Base-by-base conservation (phyloP, 768 basidiomycete genomes). In the Collybia sordida region DNA sequence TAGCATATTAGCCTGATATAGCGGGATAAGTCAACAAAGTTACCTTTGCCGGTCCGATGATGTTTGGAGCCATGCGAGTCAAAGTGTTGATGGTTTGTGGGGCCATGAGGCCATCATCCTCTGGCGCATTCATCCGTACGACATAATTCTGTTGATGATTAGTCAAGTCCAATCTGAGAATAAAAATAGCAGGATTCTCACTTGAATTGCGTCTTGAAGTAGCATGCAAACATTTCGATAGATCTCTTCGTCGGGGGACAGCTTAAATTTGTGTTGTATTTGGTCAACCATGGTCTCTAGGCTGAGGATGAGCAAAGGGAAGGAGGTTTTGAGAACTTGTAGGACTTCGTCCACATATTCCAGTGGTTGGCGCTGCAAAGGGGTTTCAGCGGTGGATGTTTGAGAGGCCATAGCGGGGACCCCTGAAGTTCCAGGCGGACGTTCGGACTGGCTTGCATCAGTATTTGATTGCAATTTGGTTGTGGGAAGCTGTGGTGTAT, bases 271-370 rank as follows among this genome's bases (percentile, higher is more conserved):
- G 51, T 85, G 81, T 18, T 84, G 78, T 55, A 99, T 89, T 68
- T 98, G 94, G 57, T 99, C 97, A 3, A 95, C 89, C 80, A 98
- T 89, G 14, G 93, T 95, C 71, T 99, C 97, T 77, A 99, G 78
- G 49, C 93, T 97, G 18, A 98, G 74, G 24, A 96, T 91, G 28
- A 99, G 79, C 6, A 99, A 78, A 0, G 97, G 97, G 77, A 95
- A 97, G 0, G 92, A 87, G 0, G 96, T 97, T 72, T 99, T 98
- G 59, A 98, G 76, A 31, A 92, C 85, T 63, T 94, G 88, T 36
- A 94, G 82, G 50, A 98, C 83, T 62, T 98, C 97, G 18, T 99
- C 97, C 6, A 97, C 85, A 59, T 89, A 80, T 47, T 98, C 96
- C 80, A 84, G 91, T 22, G 91, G 83, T 58, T 90, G 88, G 25